phyloP scores from a whole-genome alignment of 192 early-diverging fungal species.

The Dispira simplex region DNA sequence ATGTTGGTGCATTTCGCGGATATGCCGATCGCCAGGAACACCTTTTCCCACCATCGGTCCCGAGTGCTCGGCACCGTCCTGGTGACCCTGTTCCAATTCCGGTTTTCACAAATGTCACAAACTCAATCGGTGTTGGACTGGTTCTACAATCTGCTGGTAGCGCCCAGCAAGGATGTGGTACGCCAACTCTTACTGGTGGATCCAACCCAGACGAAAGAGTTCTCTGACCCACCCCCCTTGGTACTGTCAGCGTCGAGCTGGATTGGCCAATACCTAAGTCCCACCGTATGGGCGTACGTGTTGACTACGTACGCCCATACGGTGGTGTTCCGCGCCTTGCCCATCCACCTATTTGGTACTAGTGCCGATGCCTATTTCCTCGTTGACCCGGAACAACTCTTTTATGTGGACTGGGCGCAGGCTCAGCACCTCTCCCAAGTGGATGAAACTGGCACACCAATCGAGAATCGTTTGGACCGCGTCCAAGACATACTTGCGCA shows the following conservation, averaged over 20 bases:
- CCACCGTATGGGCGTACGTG: no score
- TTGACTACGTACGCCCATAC: no score
- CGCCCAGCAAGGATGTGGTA: background rate
- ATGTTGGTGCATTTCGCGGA: background rate
- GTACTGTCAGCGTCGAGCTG: background rate
- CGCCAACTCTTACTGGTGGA: background rate
- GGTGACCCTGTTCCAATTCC: background rate
- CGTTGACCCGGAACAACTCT: no score
- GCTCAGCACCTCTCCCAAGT: no score
- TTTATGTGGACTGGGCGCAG: no score
- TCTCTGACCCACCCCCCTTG: background rate
- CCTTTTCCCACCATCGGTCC: background rate
- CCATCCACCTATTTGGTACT: no score
- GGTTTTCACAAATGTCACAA: background rate
- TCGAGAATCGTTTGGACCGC: no score
- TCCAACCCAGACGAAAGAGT: background rate
- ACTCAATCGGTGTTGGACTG: background rate
- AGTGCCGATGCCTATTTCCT: no score
- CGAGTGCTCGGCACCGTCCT: background rate
- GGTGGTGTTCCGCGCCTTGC: no score
- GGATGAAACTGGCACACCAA: no score
- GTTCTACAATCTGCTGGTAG: background rate
- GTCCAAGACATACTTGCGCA: no score
- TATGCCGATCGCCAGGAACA: background rate
- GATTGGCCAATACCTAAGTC: no score